Evolutionary conservation across 2,329 filamentous ascomycete species (phyloP).

Genomic region (Thelonectria rubi): DNA sequence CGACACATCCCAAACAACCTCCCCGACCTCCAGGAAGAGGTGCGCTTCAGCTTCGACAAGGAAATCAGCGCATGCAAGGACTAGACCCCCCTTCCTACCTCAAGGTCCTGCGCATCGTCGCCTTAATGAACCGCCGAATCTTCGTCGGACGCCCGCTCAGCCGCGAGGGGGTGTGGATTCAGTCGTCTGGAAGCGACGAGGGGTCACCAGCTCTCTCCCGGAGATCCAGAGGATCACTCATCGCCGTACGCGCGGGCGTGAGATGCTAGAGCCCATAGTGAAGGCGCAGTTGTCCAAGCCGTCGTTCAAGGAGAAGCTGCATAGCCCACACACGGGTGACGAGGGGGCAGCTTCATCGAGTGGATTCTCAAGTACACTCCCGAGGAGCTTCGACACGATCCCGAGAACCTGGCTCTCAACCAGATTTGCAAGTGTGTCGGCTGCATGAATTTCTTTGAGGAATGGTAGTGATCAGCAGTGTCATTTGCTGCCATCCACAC

Average conservation of each 20-base stretch:
- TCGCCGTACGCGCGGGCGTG: conserved; percentile 17
- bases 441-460: background rate
- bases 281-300: conserved; percentile 15
- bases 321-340: conserved; percentile 12
- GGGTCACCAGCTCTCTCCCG: conserved; percentile 13
- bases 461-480: conserved; percentile 5
- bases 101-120: conserved; percentile 22
- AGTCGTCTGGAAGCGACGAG: conserved; percentile 24
- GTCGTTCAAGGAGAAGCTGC: conserved; percentile 23
- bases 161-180: conserved; percentile 21
- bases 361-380: conserved; percentile 23
- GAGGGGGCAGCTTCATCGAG: conserved; percentile 26
- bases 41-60: conserved; percentile 20
- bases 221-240: conserved; percentile 19
- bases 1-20: conserved; percentile 21
- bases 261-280: conserved; percentile 22
- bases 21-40: conserved; percentile 22
- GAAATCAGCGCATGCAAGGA: conserved; percentile 23
- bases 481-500: conserved; percentile 31
- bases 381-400: conserved; percentile 14
- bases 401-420: conserved; percentile 22
- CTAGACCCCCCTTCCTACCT: conserved; percentile 13
- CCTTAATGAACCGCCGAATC: conserved; percentile 23
- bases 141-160: conserved; percentile 22
- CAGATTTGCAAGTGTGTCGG: conserved; percentile 16